Base-by-base conservation (phyloP, 208 protist genomes). In the Balamuthia mandrillaris region DNA sequence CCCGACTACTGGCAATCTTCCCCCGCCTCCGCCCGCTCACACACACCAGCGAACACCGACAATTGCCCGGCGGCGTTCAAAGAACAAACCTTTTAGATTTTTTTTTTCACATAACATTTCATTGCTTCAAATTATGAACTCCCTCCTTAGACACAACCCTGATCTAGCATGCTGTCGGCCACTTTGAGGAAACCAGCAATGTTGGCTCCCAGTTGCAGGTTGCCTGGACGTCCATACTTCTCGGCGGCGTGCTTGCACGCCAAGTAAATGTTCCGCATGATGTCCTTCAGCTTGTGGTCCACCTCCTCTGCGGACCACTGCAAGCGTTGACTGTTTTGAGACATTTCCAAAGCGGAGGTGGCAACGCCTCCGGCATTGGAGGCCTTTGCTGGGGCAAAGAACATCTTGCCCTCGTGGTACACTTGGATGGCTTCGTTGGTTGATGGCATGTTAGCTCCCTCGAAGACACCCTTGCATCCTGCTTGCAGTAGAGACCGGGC, bases 341-440 rank as follows among this genome's bases (percentile, higher is more conserved):
- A 90, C 95, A 98, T 98, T 88, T 98, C 96, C 10, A 98, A 88
- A 27, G 95, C 96, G 29, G 94, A 96, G 54, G 95, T 93, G 45
- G 95, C 93, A 39, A 98, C 96, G 74, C 96, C 96, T 79, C 96
- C 96, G 21, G 96, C 95, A 87, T 98, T 98, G 79, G 92, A 87
- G 37, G 95, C 96, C 91, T 97, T 98, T 66, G 92, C 96, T 31
- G 96, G 96, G 10, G 89, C 94, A 75, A 95, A 98, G 54, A 92
- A 49, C 29, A 97, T 84, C 52, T 92, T 91, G 1, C 78, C 81
- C 29, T 90, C 78, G 21, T 90, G 66, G 65, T 96, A 83, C 27
- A 89, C 42, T 51, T 92, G 86, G 45, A 96, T 95, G n/a, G 95
- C 95, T 61, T 96, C 94, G 51, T 87, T 60, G 6, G 90, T 95